phyloP scores from a whole-genome alignment of 2,329 filamentous ascomycete genomes.

The Xylogone sp. region DNA sequence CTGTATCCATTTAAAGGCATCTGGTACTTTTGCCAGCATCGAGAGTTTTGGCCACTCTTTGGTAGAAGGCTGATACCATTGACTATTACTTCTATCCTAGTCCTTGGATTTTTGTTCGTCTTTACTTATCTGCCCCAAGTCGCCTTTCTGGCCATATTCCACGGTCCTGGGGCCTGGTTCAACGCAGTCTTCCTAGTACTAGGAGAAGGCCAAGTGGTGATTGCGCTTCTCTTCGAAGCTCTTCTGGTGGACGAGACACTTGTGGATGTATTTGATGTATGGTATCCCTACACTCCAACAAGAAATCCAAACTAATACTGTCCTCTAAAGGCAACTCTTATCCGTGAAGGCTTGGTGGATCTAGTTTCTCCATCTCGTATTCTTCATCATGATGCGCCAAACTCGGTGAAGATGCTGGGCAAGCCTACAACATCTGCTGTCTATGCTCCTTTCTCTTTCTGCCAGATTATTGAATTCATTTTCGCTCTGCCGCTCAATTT shows the following conservation, averaged over 20 bases:
- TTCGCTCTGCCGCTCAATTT: slow-evolving; percentile 80
- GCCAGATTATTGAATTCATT: slow-evolving; percentile 86
- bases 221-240: slow-evolving; percentile 62
- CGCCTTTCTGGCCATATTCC: slow-evolving; percentile 84
- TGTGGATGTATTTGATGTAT: slow-evolving; percentile 79
- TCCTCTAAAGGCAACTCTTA: slow-evolving; percentile 54
- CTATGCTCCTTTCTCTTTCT: slow-evolving; percentile 84
- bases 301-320: background rate
- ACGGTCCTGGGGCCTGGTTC: slow-evolving; percentile 82
- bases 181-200: slow-evolving; percentile 84
- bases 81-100: slow-evolving; percentile 74
- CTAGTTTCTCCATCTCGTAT: slow-evolving; percentile 65
- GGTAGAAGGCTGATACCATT: slow-evolving; percentile 74
- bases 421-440: slow-evolving; percentile 73
- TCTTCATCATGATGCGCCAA: slow-evolving; percentile 62
- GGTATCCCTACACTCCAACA: background rate
- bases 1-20: slow-evolving; percentile 68
- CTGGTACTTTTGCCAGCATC: slow-evolving; percentile 74
- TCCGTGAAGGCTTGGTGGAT: slow-evolving; percentile 67
- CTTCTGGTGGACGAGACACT: slow-evolving; percentile 78
- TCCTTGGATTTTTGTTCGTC: slow-evolving; percentile 82
- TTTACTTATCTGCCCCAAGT: slow-evolving; percentile 88
- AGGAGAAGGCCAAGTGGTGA: slow-evolving; percentile 53
- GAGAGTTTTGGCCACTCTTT: slow-evolving; percentile 80
- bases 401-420: slow-evolving; percentile 75